These are phyloP conservation scores for Globisporangium lucens DNA, from an alignment of 352 stramenopile species.

Conservation along the genomic window DNA sequence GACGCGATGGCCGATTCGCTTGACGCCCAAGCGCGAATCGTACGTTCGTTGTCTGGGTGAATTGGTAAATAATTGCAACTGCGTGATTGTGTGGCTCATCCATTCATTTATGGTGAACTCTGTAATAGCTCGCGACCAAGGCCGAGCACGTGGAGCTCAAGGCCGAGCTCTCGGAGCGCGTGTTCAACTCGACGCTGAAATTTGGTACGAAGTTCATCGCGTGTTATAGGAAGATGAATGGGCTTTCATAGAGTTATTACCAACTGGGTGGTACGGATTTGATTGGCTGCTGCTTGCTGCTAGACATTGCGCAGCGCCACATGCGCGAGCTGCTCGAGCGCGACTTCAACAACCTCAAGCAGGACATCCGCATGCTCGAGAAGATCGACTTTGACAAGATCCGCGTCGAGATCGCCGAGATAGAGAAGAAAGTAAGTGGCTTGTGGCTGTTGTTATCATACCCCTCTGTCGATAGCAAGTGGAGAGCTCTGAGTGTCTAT, in stretches of 20 bases:
- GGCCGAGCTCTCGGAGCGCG: conserved; percentile 81
- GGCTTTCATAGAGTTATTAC: not conserved
- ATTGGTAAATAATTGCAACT: not conserved
- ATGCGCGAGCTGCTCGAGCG: conserved; percentile 85
- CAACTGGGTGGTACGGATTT: not conserved
- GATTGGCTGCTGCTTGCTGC: not conserved
- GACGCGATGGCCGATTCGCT: conserved; percentile 77
- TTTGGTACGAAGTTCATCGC: conserved; percentile 47
- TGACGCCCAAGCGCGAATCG: conserved; percentile 63
- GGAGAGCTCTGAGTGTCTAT: too few relatives aligned
- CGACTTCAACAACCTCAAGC: conserved; percentile 89
- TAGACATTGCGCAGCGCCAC: conserved; percentile 87
- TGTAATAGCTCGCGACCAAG: conserved; percentile 73
- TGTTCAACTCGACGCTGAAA: conserved; percentile 89
- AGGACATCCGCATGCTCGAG: conserved; percentile 89
- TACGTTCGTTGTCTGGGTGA: conserved; percentile 24
- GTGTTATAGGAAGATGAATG: not conserved
- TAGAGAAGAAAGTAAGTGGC: conserved; percentile 66
- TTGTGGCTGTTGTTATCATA: not conserved
- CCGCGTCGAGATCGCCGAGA: conserved; percentile 81
- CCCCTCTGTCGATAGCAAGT: too few relatives aligned
- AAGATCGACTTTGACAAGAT: conserved; percentile 91
- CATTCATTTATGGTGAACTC: not conserved
- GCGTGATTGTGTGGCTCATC: not conserved
- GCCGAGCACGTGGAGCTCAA: conserved; percentile 84